Evolutionary conservation across 2,329 filamentous ascomycete genomes (phyloP), one percentile per base, ranked within the genome.

Genomic region (Penicillium vulpinum): DNA sequence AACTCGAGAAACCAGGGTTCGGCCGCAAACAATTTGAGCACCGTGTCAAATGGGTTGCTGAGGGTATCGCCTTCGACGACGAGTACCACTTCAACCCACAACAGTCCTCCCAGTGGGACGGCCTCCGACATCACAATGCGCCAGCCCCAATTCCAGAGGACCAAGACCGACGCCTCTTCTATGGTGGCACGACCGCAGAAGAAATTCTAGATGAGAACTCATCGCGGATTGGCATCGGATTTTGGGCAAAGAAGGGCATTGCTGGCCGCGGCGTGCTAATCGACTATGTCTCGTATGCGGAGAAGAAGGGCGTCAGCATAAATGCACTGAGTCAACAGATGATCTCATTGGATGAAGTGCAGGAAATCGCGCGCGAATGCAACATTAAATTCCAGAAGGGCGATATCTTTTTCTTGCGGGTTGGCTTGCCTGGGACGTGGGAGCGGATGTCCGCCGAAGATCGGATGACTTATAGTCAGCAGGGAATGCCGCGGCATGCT

Each of bases 61-160:
- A 62, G 74, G 83, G 63, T 64, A 77, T 51, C 66, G 79, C 56
- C 40, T 82, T 62, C 65, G 81, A 83, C 59, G 80, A 83, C 53
- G 73, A 81, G 31, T 83, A 82, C 60, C 74, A 77, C 49, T 78
- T 83, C 66, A 83, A 83, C 58, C 79, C 81, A 1, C 80, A 83
- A 50, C 79, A 81, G 55, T 80, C 77, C 6, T 80, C 77, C n/a
- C 81, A 83, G 60, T 83, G 81, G 81, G 80, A 83, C 58, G 81
- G 81, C 0, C 65, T 83, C 4, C 71, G 81, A 9, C 80, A 83
- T 59, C 81, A 81, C 54, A 80, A 75, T 9, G 73, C 73, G n/a
- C 78, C 77, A 2, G 71, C 66, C 0, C 75, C 77, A 2, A 73
- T 71, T 2, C 56, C 71, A 7, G 64, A 70, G 36, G 60, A 71